Evolutionary conservation across 371 early-diverging fungal genomes (phyloP).

Genomic region (Mucor racemosus): DNA sequence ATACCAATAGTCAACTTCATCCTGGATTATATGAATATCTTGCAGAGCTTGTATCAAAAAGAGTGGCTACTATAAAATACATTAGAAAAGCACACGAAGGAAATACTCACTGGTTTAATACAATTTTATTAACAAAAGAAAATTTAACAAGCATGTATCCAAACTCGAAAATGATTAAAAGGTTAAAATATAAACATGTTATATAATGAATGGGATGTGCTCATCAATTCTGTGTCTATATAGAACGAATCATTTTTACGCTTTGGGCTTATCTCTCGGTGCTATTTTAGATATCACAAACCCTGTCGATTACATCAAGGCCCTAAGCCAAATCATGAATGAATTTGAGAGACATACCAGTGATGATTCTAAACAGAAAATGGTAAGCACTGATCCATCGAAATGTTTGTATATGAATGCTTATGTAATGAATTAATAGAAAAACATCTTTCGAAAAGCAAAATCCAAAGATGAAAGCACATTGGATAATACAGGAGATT

Average conservation of each 20-base stretch:
- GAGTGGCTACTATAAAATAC: slow-evolving; percentile 70
- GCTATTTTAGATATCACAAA: slow-evolving; percentile 67
- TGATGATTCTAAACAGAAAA: slow-evolving; percentile 57
- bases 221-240: not conserved
- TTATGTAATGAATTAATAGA: slow-evolving; percentile 23
- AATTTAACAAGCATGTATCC: slow-evolving; percentile 50
- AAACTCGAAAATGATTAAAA: slow-evolving; percentile 48
- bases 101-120: slow-evolving; percentile 63
- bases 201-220: slow-evolving; percentile 1
- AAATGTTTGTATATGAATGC: not conserved
- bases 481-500: slow-evolving; percentile 45
- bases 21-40: slow-evolving; percentile 53
- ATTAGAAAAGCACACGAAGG: slow-evolving; percentile 63
- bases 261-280: slow-evolving; percentile 66
- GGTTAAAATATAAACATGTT: slow-evolving; percentile 25
- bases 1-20: slow-evolving; percentile 20
- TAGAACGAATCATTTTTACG: slow-evolving; percentile 64
- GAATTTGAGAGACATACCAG: slow-evolving; percentile 63
- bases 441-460: slow-evolving; percentile 62
- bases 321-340: slow-evolving; percentile 59
- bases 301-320: slow-evolving; percentile 67
- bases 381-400: slow-evolving; percentile 35
- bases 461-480: slow-evolving; percentile 49
- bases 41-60: slow-evolving; percentile 66
- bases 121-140: slow-evolving; percentile 59